Conservation (phyloP, 1,139 yeast genomes). For the Zhuliangozyma blackwelliae region DNA sequence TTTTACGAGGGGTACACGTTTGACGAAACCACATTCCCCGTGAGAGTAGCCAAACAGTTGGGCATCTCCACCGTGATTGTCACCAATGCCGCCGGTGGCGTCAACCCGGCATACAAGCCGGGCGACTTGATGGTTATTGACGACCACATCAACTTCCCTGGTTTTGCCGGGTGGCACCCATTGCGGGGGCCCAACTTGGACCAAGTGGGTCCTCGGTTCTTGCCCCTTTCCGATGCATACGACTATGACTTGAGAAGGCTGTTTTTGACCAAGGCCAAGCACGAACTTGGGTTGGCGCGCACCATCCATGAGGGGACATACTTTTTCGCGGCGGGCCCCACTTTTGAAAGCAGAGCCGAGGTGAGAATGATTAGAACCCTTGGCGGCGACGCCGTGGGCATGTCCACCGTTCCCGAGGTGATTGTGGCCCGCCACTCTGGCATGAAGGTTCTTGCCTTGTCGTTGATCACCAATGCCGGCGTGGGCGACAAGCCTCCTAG, state of each 20-base stretch:
- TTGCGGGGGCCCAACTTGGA: conserved; percentile 83
- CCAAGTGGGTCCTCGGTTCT: conserved; percentile 79
- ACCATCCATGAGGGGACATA: conserved; percentile 82
- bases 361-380: conserved; percentile 64
- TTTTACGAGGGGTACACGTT: conserved; percentile 87
- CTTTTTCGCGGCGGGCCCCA: conserved; percentile 86
- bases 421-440: conserved; percentile 88
- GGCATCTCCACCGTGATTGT: conserved; percentile 63
- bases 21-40: conserved; percentile 79
- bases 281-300: conserved; percentile 51
- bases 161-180: conserved; percentile 84
- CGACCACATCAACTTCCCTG: conserved; percentile 89
- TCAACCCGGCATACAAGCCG: conserved; percentile 59
- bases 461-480: conserved; percentile 81
- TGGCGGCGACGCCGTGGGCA: conserved; percentile 96
- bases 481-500: conserved; percentile 74
- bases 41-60: conserved; percentile 66
- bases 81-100: conserved; percentile 95
- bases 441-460: conserved; percentile 73
- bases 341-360: conserved; percentile 91
- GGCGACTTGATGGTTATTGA: conserved; percentile 89
- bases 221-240: conserved; percentile 87
- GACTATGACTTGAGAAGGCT: conserved; percentile 63
- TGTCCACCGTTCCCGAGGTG: conserved; percentile 97
- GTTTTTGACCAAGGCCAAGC: conserved; percentile 50